phyloP scores from a whole-genome alignment of 331 rosid species.

The Malus hybrid region DNA sequence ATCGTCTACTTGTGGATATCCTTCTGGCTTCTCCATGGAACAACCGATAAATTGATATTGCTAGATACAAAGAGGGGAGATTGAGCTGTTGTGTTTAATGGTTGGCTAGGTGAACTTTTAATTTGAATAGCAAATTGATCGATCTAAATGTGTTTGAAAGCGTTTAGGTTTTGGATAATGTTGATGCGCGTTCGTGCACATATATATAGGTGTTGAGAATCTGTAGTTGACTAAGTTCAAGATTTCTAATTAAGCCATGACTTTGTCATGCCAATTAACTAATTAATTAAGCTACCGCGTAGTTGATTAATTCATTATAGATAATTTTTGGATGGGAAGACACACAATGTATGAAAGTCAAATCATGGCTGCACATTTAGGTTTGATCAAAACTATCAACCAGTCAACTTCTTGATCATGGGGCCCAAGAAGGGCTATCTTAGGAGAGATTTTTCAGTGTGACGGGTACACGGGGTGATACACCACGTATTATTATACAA shows the following conservation, averaged over 20 bases:
- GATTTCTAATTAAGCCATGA: background rate
- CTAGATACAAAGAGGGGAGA: background rate
- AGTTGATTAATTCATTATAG: no score
- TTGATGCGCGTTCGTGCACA: background rate
- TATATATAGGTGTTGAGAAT: background rate
- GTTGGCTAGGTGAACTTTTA: background rate
- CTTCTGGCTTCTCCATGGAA: background rate
- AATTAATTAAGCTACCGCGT: background rate
- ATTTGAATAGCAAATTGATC: background rate
- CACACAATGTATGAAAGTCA: background rate
- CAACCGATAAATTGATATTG: background rate
- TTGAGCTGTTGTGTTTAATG: background rate
- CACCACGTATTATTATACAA: no score
- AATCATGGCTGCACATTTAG: background rate
- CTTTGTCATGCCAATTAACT: background rate
- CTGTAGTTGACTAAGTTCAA: background rate
- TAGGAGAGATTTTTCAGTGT: no score
- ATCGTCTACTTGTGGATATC: background rate
- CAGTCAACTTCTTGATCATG: background rate
- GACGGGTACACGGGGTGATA: no score
- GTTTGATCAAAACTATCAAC: background rate
- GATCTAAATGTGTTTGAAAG: background rate
- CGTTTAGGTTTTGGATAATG: background rate
- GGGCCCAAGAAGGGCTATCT: no score
- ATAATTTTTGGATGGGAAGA: background rate